Percentiles rank a stretch among this genome's conserved stretches.
Conservation (phyloP, 129 eudicot species). For the Saussurea involucrata region DNA sequence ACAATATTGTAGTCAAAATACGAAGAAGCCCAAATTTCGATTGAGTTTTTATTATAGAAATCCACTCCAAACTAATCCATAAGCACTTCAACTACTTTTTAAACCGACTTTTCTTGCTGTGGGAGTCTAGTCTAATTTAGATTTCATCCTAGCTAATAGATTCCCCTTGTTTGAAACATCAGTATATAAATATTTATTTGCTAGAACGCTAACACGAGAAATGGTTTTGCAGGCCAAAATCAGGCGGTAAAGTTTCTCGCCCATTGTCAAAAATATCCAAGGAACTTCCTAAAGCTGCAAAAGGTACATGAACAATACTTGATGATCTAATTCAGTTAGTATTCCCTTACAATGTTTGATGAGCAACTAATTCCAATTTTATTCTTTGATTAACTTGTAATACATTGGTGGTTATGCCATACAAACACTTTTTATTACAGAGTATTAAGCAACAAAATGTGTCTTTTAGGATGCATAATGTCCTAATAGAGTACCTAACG, state of each 20-base stretch:
- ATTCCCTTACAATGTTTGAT: not conserved
- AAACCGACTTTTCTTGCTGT: not conserved
- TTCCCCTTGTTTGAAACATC: not conserved
- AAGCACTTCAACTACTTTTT: not conserved
- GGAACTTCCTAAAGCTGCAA: constrained; percentile 37
- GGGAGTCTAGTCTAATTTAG: not conserved
- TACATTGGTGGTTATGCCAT: not conserved
- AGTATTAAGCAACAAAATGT: not conserved
- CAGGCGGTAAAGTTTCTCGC: constrained; percentile 38
- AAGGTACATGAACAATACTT: constrained; percentile 32
- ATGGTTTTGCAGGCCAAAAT: constrained; percentile 40
- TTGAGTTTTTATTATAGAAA: not conserved
- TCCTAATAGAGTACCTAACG: not conserved
- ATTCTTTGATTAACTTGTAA: not conserved
- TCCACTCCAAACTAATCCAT: not conserved
- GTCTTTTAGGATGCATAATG: not conserved
- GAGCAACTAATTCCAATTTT: not conserved
- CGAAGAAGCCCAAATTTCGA: not conserved
- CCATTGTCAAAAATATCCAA: constrained; percentile 30
- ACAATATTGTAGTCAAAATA: too few relatives aligned
- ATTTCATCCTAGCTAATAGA: not conserved
- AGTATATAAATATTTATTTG: not conserved
- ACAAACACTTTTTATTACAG: not conserved
- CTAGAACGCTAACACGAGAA: not conserved
- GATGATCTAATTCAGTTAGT: not conserved